Evolutionary conservation across 2,329 filamentous ascomycete species (phyloP).

Genomic region (Leptographium flavum): DNA sequence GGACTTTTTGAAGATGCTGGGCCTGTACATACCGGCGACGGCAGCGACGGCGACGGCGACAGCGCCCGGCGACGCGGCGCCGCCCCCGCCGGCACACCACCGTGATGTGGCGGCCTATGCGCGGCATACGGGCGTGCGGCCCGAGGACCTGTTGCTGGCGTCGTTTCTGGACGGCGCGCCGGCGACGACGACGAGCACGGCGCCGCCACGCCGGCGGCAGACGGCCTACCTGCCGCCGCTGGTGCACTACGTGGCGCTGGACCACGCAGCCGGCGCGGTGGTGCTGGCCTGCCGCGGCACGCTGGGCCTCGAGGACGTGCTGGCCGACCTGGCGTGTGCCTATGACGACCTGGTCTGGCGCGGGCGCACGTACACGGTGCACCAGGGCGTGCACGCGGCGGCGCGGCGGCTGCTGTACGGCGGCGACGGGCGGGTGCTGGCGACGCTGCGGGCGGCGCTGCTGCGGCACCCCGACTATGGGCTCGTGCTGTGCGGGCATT

Average conservation of each 20-base stretch:
- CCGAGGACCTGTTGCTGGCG: slow-evolving; percentile 47
- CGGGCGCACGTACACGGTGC: slow-evolving; percentile 51
- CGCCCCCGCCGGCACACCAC: slow-evolving; percentile 20
- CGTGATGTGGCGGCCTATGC: slow-evolving; percentile 49
- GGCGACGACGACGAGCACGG: slow-evolving; percentile 45
- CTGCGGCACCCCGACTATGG: slow-evolving; percentile 56
- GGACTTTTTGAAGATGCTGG: slow-evolving; percentile 47
- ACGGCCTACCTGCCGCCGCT: slow-evolving; percentile 49
- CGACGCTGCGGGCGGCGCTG: slow-evolving; percentile 50
- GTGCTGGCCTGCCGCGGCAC: slow-evolving; percentile 62
- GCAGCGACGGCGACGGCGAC: neutral
- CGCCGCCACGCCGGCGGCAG: slow-evolving; percentile 29
- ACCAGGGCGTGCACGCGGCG: slow-evolving; percentile 62
- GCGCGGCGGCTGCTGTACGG: slow-evolving; percentile 54
- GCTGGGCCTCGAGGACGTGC: slow-evolving; percentile 57
- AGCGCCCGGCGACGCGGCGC: neutral
- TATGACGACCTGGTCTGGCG: slow-evolving; percentile 53
- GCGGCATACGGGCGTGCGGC: slow-evolving; percentile 43
- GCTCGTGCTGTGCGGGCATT: slow-evolving; percentile 55
- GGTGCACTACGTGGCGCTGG: slow-evolving; percentile 59
- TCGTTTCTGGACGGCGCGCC: slow-evolving; percentile 50
- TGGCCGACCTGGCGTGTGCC: slow-evolving; percentile 62
- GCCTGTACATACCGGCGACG: slow-evolving; percentile 28
- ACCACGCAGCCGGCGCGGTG: slow-evolving; percentile 57
- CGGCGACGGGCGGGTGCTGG: slow-evolving; percentile 50